Percentiles rank a stretch among this genome's conserved stretches.
phyloP scores from a whole-genome alignment of 768 basidiomycete species.

The Suillus ampliporus region DNA sequence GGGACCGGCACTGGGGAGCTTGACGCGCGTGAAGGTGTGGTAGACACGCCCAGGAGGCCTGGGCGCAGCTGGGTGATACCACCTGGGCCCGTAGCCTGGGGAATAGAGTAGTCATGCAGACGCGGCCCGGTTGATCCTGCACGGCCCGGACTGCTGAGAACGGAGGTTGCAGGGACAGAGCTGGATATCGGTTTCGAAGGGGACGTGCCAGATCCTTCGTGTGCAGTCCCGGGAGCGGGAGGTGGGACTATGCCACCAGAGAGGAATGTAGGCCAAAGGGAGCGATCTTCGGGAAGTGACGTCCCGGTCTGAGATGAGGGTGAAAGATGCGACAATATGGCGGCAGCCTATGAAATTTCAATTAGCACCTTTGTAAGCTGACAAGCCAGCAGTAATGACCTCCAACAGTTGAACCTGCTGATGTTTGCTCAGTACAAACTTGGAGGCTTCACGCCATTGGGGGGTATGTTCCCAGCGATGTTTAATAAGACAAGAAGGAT shows the following conservation, averaged over 20 bases:
- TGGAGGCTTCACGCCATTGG: slow-evolving; percentile 93
- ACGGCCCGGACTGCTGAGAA: slow-evolving; percentile 27
- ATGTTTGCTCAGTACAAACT: slow-evolving; percentile 92
- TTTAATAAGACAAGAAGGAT: slow-evolving; percentile 94
- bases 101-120: slow-evolving; percentile 68
- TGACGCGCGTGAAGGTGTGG: slow-evolving; percentile 10
- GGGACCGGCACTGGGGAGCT: slow-evolving; percentile 42
- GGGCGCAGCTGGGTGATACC: slow-evolving; percentile 66
- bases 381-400: slow-evolving; percentile 43
- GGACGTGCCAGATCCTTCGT: slow-evolving; percentile 25
- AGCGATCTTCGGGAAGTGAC: slow-evolving; percentile 92
- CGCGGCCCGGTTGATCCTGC: slow-evolving; percentile 56
- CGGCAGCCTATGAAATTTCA: slow-evolving; percentile 69
- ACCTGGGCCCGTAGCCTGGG: slow-evolving; percentile 35
- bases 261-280: slow-evolving; percentile 87
- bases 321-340: slow-evolving; percentile 89
- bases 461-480: slow-evolving; percentile 98
- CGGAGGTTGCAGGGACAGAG: slow-evolving; percentile 53
- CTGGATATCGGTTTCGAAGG: slow-evolving; percentile 47
- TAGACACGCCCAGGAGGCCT: slow-evolving; percentile 53
- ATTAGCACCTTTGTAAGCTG: slow-evolving; percentile 13
- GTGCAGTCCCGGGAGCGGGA: slow-evolving; percentile 35
- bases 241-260: slow-evolving; percentile 72
- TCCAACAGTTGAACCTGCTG: slow-evolving; percentile 97
- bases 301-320: slow-evolving; percentile 63